phyloP scores from a whole-genome alignment of 257 asterid species.

The Fraxinus excelsior region DNA sequence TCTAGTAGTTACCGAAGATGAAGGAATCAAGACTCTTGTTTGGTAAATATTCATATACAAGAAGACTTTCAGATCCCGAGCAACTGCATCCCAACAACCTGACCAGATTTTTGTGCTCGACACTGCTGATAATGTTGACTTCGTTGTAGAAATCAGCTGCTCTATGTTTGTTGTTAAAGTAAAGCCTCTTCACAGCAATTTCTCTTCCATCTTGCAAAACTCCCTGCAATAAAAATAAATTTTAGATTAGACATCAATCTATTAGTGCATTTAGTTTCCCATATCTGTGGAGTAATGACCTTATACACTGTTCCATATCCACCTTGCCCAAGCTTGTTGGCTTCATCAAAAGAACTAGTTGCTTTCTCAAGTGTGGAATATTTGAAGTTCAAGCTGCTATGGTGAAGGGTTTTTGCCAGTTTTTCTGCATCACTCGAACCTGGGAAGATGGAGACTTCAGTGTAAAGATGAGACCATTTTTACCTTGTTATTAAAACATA shows the following conservation, averaged over 20 bases:
- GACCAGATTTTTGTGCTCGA: slow-evolving; percentile 54
- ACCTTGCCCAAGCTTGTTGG: slow-evolving; percentile 41
- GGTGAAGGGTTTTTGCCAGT: slow-evolving; percentile 30
- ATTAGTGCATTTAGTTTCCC: not conserved
- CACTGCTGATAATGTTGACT: slow-evolving; percentile 52
- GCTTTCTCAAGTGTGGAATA: slow-evolving; percentile 41
- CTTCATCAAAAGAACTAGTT: slow-evolving; percentile 33
- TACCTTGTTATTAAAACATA: not conserved
- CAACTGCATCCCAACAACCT: slow-evolving; percentile 55
- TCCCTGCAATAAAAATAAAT: not conserved
- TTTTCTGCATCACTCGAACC: slow-evolving; percentile 43
- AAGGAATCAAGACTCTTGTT: slow-evolving; percentile 52
- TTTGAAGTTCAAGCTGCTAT: slow-evolving; percentile 35
- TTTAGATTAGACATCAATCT: not conserved
- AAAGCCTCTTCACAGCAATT: slow-evolving; percentile 43
- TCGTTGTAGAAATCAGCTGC: slow-evolving; percentile 44
- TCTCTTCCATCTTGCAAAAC: slow-evolving; percentile 27
- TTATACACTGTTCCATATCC: slow-evolving; percentile 44
- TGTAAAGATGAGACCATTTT: not conserved
- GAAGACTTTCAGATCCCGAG: slow-evolving; percentile 56
- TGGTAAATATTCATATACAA: slow-evolving; percentile 44
- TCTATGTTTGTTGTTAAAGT: not conserved
- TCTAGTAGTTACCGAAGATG: slow-evolving; percentile 40
- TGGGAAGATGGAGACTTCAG: slow-evolving; percentile 14
- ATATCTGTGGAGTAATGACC: slow-evolving; percentile 14